Percentiles rank a stretch among this genome's conserved stretches.
These are phyloP conservation scores for Trichoderma sp. DNA, from an alignment of 2,329 filamentous ascomycete genomes.

Conservation along the genomic window DNA sequence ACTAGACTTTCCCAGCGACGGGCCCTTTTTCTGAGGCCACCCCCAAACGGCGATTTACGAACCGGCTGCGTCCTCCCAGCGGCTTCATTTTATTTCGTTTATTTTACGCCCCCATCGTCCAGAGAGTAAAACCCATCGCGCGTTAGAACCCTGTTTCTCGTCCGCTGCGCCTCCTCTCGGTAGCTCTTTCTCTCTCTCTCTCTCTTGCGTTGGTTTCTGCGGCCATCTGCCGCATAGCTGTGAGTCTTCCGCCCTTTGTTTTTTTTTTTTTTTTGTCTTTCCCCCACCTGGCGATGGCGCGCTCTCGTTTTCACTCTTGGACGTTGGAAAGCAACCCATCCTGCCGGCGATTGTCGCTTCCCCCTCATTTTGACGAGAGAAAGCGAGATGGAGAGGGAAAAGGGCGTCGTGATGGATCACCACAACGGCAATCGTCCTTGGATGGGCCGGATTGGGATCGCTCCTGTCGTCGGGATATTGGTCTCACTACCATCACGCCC, in stretches of 20 bases:
- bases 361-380: not conserved
- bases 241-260: constrained; percentile 6
- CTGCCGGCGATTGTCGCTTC: constrained; percentile 1
- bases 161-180: not conserved
- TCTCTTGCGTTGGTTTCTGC: constrained; percentile 5
- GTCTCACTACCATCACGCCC: not conserved
- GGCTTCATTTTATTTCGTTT: not conserved
- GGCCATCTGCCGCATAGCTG: not conserved
- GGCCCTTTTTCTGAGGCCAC: constrained; percentile 27
- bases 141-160: constrained; percentile 11
- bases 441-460: not conserved
- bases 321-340: not conserved
- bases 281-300: constrained; percentile 14
- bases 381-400: not conserved
- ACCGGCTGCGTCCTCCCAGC: constrained; percentile 4
- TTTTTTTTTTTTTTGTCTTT: not conserved
- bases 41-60: constrained; percentile 27
- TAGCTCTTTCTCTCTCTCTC: not conserved
- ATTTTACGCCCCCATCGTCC: not conserved
- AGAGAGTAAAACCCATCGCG: constrained; percentile 8
- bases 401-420: not conserved
- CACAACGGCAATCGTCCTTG: not conserved
- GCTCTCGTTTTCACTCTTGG: not conserved
- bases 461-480: not conserved
- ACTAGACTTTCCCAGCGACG: not conserved